Conservation (phyloP, 2,329 filamentous ascomycete species). For the Neofusicoccum laricinum region DNA sequence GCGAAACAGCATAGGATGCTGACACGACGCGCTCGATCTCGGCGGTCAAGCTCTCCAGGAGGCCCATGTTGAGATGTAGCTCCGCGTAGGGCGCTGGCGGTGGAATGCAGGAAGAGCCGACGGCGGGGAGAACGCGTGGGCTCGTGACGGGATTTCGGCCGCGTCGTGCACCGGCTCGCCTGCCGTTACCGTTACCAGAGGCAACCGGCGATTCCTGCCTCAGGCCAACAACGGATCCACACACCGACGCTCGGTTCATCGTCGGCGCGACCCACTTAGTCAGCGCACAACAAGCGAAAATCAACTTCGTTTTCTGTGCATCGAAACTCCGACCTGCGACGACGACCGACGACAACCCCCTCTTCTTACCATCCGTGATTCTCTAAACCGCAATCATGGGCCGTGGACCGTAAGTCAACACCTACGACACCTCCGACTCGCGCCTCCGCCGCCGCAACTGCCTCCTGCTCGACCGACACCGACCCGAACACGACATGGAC, state of each 20-base stretch:
- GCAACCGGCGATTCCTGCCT: slow-evolving; percentile 2
- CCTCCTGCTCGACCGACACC: neutral
- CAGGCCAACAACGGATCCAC: neutral
- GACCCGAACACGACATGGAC: neutral
- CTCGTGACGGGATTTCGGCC: neutral
- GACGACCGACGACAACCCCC: slow-evolving; percentile 29
- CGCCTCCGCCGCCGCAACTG: neutral
- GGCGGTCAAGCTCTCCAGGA: slow-evolving; percentile 27
- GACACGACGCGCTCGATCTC: slow-evolving; percentile 49
- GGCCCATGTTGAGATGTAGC: slow-evolving; percentile 10
- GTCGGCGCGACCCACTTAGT: slow-evolving; percentile 10
- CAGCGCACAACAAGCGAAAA: slow-evolving; percentile 18
- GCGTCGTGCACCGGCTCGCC: neutral
- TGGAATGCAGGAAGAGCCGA: neutral
- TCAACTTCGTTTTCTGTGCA: slow-evolving; percentile 11
- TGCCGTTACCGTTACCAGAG: slow-evolving; percentile 11
- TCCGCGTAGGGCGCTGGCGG: neutral
- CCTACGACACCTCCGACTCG: neutral
- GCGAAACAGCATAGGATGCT: slow-evolving; percentile 49
- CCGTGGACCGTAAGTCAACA: slow-evolving; percentile 58
- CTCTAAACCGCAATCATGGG: slow-evolving; percentile 56
- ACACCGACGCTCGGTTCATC: neutral
- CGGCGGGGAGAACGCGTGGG: neutral
- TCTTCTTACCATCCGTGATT: slow-evolving; percentile 31
- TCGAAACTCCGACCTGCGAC: slow-evolving; percentile 23